Percentiles rank a stretch among this genome's conserved stretches.
Evolutionary conservation across 495 filamentous ascomycete genomes (phyloP).

Genomic region (Massariosphaeria phaeospora): DNA sequence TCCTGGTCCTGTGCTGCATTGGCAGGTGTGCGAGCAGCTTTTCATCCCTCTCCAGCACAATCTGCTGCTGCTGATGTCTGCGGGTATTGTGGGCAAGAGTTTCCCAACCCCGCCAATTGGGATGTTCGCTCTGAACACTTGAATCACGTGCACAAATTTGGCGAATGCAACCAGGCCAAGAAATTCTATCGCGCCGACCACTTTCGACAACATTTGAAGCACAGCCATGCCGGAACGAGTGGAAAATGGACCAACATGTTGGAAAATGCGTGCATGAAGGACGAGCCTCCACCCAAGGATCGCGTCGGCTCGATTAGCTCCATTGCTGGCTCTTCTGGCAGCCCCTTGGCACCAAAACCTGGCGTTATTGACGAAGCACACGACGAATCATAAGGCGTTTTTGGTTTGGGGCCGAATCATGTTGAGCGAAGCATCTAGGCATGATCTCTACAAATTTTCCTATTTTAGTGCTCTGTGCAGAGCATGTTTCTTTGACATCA

Average conservation of each 20-base stretch:
- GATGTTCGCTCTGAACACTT: conserved; percentile 78
- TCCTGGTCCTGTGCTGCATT: conserved; percentile 96
- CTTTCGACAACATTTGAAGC: conserved; percentile 96
- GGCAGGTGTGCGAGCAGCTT: conserved; percentile 66
- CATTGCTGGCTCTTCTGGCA: conserved; percentile 20
- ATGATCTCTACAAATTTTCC: conserved; percentile 14
- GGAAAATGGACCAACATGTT: conserved; percentile 99
- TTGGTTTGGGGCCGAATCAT: conserved; percentile 3
- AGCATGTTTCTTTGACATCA: conserved; percentile 5
- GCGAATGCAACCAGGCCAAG: conserved; percentile 96
- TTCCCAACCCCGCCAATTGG: conserved; percentile 77
- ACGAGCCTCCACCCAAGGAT: conserved; percentile 57
- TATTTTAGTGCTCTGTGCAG: conserved; percentile 3
- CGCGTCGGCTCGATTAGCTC: conserved; percentile 26
- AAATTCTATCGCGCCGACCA: conserved; percentile 98
- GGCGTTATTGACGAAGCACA: conserved; percentile 33
- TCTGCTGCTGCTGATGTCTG: conserved; percentile 69
- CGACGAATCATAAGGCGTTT: conserved; percentile 33
- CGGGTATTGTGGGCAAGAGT: conserved; percentile 95
- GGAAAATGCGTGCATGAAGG: conserved; percentile 95
- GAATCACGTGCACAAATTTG: conserved; percentile 87
- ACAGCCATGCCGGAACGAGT: conserved; percentile 92
- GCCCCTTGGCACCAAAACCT: conserved; percentile 22
- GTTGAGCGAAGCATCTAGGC: conserved; percentile 29
- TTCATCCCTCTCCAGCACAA: conserved; percentile 66